Evolutionary conservation across 306 rosid species (phyloP), one percentile per base, ranked within the genome.

Genomic region (Boehmeria nivea): DNA sequence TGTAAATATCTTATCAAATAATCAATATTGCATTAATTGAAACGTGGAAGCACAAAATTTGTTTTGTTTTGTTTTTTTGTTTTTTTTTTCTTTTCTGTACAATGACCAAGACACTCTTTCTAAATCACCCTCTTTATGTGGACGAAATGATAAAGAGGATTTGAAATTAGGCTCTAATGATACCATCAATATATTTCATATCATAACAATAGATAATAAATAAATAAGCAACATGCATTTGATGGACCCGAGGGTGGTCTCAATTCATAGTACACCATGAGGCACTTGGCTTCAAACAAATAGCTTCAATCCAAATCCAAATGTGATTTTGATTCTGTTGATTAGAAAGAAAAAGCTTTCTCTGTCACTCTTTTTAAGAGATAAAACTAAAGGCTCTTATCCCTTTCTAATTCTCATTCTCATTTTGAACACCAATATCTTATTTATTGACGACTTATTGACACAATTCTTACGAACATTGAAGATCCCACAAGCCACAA

Each of bases 231-330:
- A n/a, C n/a, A 36, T 59, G 57, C 49, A 47, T 34, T 65, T 19
- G 11, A 19, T 1, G 52, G 70, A 63, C 63, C 57, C 34, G 8
- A 24, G 54, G 27, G 28, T 38, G 2, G 61, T 76, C 50, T 59
- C 54, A 59, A 42, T n/a, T n/a, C n/a, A 46, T 31, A 24, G 33
- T 61, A 55, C 64, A 66, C 44, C 62, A 17, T 24, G 61, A 28
- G 55, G 37, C 54, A 54, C 46, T 31, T 33, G 57, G 61, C 27
- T 33, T 21, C 43, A 37, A 57, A 47, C 23, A 17, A 12, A 21
- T 23, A 36, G 16, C 57, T 52, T 45, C 47, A 61, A 45, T 52
- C 19, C 12, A 27, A 36, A 33, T 33, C 38, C 45, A 40, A 0
- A 33, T 57, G 24, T 33, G 59, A 63, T 57, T 55, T 54, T 24